Evolutionary conservation across 495 filamentous ascomycete genomes (phyloP).

Genomic region (Umbilicaria muhlenbergii): DNA sequence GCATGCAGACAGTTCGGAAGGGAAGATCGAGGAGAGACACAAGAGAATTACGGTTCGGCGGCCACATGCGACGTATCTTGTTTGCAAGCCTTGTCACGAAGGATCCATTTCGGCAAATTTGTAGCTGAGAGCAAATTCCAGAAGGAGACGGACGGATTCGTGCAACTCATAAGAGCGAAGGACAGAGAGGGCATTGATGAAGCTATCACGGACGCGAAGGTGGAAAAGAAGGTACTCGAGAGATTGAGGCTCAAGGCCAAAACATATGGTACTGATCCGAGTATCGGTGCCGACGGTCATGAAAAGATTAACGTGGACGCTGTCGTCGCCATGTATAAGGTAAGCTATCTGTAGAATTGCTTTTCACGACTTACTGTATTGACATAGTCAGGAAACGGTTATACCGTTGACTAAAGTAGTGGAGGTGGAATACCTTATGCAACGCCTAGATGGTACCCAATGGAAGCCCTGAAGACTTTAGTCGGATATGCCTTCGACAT

Average conservation of each 20-base stretch:
- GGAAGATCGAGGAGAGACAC: constrained; percentile 65
- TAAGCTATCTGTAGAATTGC: constrained; percentile 16
- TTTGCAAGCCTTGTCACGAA: constrained; percentile 77
- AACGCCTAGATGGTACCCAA: constrained; percentile 58
- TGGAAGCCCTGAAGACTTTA: constrained; percentile 31
- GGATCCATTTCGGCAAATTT: constrained; percentile 97
- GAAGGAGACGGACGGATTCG: constrained; percentile 66
- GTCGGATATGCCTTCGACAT: too few species aligned
- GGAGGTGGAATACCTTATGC: constrained; percentile 95
- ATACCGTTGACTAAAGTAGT: constrained; percentile 96
- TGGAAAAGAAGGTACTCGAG: constrained; percentile 87
- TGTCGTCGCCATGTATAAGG: constrained; percentile 87
- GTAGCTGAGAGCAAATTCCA: constrained; percentile 97
- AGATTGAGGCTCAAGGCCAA: constrained; percentile 78
- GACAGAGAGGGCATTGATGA: constrained; percentile 70
- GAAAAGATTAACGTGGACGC: constrained; percentile 84
- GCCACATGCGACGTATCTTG: constrained; percentile 84
- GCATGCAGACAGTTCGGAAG: constrained; percentile 59
- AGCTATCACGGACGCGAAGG: constrained; percentile 78
- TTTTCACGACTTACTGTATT: constrained; percentile 7
- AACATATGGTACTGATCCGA: constrained; percentile 89
- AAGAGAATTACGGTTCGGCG: constrained; percentile 90
- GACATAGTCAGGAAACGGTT: constrained; percentile 55
- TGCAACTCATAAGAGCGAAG: constrained; percentile 57
- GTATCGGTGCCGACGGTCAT: constrained; percentile 34